Conservation (phyloP, 2,329 filamentous ascomycete species). For the Cryoendolithus antarcticus region DNA sequence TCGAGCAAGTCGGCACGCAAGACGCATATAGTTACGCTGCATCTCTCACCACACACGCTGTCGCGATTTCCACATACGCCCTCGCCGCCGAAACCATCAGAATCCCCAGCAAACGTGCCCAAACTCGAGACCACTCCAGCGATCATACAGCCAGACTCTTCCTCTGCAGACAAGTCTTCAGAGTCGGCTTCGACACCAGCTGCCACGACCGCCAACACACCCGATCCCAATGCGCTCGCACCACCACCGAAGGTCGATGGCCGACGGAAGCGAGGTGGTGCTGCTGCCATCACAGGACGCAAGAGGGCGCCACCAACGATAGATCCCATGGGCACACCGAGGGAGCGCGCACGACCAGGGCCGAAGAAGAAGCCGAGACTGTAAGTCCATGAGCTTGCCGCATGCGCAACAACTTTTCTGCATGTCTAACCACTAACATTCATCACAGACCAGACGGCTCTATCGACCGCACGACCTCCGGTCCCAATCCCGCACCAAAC, state of each 20-base stretch:
- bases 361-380: slow-evolving; percentile 92
- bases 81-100: slow-evolving; percentile 3
- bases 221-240: slow-evolving; percentile 28
- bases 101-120: not conserved
- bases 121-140: slow-evolving; percentile 1
- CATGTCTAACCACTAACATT: slow-evolving; percentile 10
- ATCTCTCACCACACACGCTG: slow-evolving; percentile 3
- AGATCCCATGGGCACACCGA: slow-evolving; percentile 34
- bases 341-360: slow-evolving; percentile 60
- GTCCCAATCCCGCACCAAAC: slow-evolving; percentile 6
- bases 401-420: not conserved
- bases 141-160: slow-evolving; percentile 4
- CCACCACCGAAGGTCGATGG: slow-evolving; percentile 34
- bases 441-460: slow-evolving; percentile 37
- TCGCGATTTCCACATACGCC: slow-evolving; percentile 1
- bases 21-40: slow-evolving; percentile 5
- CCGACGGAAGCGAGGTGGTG: slow-evolving; percentile 56
- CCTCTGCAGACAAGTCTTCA: slow-evolving; percentile 23
- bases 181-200: slow-evolving; percentile 31
- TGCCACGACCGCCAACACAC: slow-evolving; percentile 20
- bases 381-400: slow-evolving; percentile 46
- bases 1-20: slow-evolving; percentile 5
- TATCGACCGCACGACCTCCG: slow-evolving; percentile 30
- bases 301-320: slow-evolving; percentile 25
- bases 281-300: slow-evolving; percentile 11